phyloP scores from a whole-genome alignment of 2,329 filamentous ascomycete species.

The Hypoxylon sp. region DNA sequence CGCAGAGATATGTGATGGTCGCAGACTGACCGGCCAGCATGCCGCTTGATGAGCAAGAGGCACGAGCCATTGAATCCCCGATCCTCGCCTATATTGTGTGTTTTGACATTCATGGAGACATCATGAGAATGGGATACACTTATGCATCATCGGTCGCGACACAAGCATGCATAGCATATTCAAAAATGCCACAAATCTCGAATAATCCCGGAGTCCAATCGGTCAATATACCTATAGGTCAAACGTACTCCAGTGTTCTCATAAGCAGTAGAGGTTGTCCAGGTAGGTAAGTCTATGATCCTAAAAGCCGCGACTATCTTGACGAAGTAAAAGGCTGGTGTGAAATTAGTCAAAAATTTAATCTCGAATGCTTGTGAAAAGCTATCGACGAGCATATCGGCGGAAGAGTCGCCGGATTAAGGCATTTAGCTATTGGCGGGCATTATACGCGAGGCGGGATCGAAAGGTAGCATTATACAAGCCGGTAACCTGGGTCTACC shows the following conservation, averaged over 20 bases:
- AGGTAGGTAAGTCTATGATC: background rate
- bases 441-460: conserved; percentile 18
- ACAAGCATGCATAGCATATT: conserved; percentile 31
- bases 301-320: background rate
- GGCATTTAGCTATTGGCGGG: conserved; percentile 7
- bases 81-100: conserved; percentile 16
- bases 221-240: background rate
- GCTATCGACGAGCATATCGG: background rate
- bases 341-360: conserved; percentile 4
- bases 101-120: conserved; percentile 5
- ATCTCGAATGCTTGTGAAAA: background rate
- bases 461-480: conserved; percentile 31
- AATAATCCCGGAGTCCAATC: conserved; percentile 15
- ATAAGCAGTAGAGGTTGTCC: background rate
- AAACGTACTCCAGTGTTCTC: background rate
- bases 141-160: conserved; percentile 13
- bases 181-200: conserved; percentile 4
- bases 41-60: conserved; percentile 2
- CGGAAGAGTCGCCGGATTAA: conserved; percentile 2
- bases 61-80: background rate
- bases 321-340: background rate
- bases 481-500: conserved; percentile 37
- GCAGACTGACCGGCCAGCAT: conserved; percentile 18
- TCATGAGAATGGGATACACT: conserved; percentile 1
- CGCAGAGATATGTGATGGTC: background rate